Evolutionary conservation across 176 grass and related monocot species (phyloP).

Genomic region (Neostapfia colusana): DNA sequence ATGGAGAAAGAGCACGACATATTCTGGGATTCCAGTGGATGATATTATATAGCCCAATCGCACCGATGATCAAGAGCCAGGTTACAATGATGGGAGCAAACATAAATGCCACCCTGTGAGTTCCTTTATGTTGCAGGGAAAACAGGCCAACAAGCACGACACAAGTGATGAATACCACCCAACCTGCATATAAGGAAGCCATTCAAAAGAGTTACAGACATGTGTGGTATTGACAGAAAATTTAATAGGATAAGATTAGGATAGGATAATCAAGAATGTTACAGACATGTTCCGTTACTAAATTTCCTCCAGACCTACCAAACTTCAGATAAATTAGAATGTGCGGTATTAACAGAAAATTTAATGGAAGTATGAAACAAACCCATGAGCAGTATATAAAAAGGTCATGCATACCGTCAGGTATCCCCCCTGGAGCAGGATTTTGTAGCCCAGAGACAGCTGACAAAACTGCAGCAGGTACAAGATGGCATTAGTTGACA

Average conservation of each 20-base stretch:
- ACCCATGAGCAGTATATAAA: background rate
- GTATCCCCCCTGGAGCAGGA: slow-evolving; percentile 27
- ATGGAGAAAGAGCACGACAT: slow-evolving; percentile 62
- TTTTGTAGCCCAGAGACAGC: slow-evolving; percentile 58
- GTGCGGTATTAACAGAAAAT: background rate
- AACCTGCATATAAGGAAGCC: slow-evolving; percentile 42
- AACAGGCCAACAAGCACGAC: slow-evolving; percentile 67
- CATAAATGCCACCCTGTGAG: slow-evolving; percentile 68
- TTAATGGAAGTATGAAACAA: background rate
- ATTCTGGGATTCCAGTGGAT: slow-evolving; percentile 71
- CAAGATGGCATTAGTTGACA: slow-evolving; percentile 9
- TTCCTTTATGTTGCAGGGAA: slow-evolving; percentile 66
- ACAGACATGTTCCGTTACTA: background rate
- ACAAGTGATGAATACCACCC: slow-evolving; percentile 58
- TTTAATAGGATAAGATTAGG: too few relatives aligned
- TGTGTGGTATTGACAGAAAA: too few relatives aligned
- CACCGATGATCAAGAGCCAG: slow-evolving; percentile 65
- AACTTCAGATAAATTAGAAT: background rate
- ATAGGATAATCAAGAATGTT: background rate
- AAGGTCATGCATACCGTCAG: slow-evolving; percentile 46
- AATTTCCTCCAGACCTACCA: background rate
- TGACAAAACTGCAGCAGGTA: slow-evolving; percentile 53
- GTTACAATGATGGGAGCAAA: slow-evolving; percentile 66
- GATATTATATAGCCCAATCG: slow-evolving; percentile 67
- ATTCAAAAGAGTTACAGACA: slow-evolving; percentile 1